These are phyloP conservation scores for Letharia columbiana DNA, from an alignment of 495 filamentous ascomycete species.

Conservation along the genomic window DNA sequence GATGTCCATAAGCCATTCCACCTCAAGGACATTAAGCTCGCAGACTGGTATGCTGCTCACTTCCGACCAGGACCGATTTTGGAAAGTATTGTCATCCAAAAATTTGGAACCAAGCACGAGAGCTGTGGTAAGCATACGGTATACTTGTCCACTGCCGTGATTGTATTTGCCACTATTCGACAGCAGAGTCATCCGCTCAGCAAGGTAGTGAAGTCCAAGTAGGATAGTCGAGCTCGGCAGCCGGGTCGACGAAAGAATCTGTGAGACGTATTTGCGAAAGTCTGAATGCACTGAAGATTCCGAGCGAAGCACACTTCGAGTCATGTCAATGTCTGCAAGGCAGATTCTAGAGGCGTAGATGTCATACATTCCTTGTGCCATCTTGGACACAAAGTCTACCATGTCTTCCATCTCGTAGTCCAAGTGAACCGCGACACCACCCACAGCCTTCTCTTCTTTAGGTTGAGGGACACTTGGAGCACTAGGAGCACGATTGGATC, in stretches of 20 bases:
- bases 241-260: conserved; percentile 88
- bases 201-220: conserved; percentile 83
- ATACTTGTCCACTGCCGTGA: conserved; percentile 63
- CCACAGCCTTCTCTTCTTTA: conserved; percentile 52
- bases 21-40: conserved; percentile 84
- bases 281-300: conserved; percentile 58
- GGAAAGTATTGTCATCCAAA: conserved; percentile 96
- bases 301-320: conserved; percentile 62
- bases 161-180: conserved; percentile 48
- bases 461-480: conserved; percentile 23
- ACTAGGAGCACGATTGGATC: conserved; percentile 11
- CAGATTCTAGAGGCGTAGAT: conserved; percentile 52
- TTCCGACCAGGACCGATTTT: conserved; percentile 98
- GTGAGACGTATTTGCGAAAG: conserved; percentile 90
- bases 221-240: conserved; percentile 93
- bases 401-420: conserved; percentile 99
- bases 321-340: conserved; percentile 64
- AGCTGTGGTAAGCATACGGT: conserved; percentile 82
- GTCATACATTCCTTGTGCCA: conserved; percentile 74
- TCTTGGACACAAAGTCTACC: conserved; percentile 94
- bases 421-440: conserved; percentile 89
- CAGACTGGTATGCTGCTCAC: conserved; percentile 84
- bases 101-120: conserved; percentile 96
- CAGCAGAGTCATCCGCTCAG: conserved; percentile 69
- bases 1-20: conserved; percentile 82